A percentile compares a stretch with the other conserved stretches of the same genome.
Evolutionary conservation across 192 early-diverging fungal species (phyloP).

Genomic region (Chytriomyces sp.): DNA sequence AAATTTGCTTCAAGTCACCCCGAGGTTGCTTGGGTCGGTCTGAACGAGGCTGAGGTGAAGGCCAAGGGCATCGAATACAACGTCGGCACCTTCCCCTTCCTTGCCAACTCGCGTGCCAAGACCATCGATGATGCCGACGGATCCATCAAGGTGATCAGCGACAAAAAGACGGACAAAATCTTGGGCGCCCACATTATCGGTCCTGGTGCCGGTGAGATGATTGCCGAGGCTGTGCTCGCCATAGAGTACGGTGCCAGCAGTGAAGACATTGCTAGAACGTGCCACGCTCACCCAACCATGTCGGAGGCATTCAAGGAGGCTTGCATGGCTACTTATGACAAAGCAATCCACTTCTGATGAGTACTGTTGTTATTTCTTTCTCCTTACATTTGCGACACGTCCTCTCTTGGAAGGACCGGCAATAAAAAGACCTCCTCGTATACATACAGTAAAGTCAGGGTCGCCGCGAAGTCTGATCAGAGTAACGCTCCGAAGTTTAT

Average conservation of each 20-base stretch:
- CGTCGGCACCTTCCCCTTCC: constrained; percentile 92
- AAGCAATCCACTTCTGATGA: constrained; percentile 53
- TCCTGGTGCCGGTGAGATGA: constrained; percentile 98
- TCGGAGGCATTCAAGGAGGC: constrained; percentile 99
- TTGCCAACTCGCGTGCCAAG: constrained; percentile 96
- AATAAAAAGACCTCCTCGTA: too few relatives aligned
- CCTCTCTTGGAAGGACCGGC: too few relatives aligned
- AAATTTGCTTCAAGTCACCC: constrained; percentile 72
- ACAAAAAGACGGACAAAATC: constrained; percentile 93
- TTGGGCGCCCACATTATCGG: constrained; percentile 99
- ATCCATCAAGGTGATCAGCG: constrained; percentile 94
- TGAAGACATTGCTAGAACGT: constrained; percentile 97
- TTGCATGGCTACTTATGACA: constrained; percentile 86
- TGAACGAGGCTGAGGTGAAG: constrained; percentile 94
- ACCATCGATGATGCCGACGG: constrained; percentile 94
- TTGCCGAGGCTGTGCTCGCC: constrained; percentile 94
- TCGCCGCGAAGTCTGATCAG: too few relatives aligned
- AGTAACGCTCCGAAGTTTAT: too few relatives aligned
- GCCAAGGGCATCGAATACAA: constrained; percentile 83
- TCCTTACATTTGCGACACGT: background rate
- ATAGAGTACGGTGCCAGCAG: constrained; percentile 98
- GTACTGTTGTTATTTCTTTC: background rate
- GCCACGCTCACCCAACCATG: constrained; percentile 96
- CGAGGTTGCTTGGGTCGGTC: constrained; percentile 98
- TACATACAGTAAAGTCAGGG: too few relatives aligned